Base-by-base conservation (phyloP, 139 green algal genomes). In the Chlamydomonas schloesseri region DNA sequence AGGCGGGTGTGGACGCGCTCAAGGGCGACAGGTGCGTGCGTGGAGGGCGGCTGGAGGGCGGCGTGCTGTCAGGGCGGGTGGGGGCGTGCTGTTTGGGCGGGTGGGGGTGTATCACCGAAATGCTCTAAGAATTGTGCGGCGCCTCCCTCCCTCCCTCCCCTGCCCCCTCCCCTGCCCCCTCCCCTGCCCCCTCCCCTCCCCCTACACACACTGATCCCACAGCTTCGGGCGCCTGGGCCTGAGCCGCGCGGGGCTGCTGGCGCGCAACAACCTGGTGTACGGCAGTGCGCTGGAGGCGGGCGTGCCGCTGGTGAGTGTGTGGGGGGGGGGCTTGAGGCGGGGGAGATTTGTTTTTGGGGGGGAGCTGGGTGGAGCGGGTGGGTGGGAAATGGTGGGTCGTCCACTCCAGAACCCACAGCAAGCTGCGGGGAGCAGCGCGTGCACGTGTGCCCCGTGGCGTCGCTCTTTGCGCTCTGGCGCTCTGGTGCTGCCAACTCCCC, bases 1-100 rank as follows among this genome's bases (percentile, higher is more conserved):
- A 96, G 86, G 93, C 94, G 64, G 94, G 94, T 0, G 93, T 97
- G 57, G 94, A 97, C 47, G 88, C 91, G 21, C 81, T 97, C 24
- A 83, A 87, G 26, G 90, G 92, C 28, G 94, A 97, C 81, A 90
- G 73, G 89, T 90, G 71, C 29, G 87, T 17, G 24, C 60, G 60
- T 67, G 60, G 57, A 65, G 20, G 17, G 9, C 57, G 31, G 33
- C 0, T 50, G 68, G 70, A 15, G 5, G 70, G 18, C 23, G 20
- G 36, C 21, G 21, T 6, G 23, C 23, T 26, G 24, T 13, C 28
- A 14, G 68, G 14, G 33, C 33, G 33, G 34, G 33, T 33, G 33
- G 34, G 68, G 68, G 24, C 14, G 17, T n/a, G n/a, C n/a, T n/a
- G n/a, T n/a, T n/a, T n/a, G n/a, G n/a, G n/a, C n/a, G n/a, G n/a